Evolutionary conservation across 352 stramenopile species (phyloP), one percentile per base, ranked within the genome.

Genomic region (Globisporangium okanoganense): DNA sequence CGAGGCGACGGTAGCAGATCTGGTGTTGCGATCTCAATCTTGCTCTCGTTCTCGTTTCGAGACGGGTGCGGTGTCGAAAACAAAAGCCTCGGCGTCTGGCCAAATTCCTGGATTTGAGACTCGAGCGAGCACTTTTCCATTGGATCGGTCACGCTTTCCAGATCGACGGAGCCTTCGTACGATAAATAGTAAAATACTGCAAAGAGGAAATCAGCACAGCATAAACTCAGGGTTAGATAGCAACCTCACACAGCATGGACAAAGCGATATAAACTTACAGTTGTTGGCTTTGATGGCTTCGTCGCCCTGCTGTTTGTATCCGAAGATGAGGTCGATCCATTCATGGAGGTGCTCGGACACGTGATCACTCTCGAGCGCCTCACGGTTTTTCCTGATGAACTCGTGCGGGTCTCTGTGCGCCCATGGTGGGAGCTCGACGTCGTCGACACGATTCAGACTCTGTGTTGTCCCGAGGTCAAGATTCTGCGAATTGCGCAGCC

Each of bases 261-360:
- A 47, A 22, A 20, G 18, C 40, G 40, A 20, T 22, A 22, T 16
- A 20, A 2, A 73, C 76, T 56, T 79, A 93, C 84, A 60, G 58
- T 95, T 95, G 61, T 93, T 77, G 10, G 85, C 78, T 14, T 81
- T 70, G 43, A 89, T 56, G 0, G 86, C 86, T 57, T 85, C 78
- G 12, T 88, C 74, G 13, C 97, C 97, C 75, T 97, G 91, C 71
- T 99, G 96, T 62, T 97, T 98, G 70, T 81, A 95, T 36, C 96
- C 97, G 66, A 99, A 99, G 27, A 99, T 25, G 25, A 99, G 80
- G 71, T 99, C 96, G 64, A 99, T 98, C 97, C 97, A 99, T 59
- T 98, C 80, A 51, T 98, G 94, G 13, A 99, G 63, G 72, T 98
- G 92, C 48, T 90, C 68, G 25, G 94, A 98, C 20, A 98, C 97